phyloP scores from a whole-genome alignment of 1,139 yeast species.

The Kluyveromyces marxianus region DNA sequence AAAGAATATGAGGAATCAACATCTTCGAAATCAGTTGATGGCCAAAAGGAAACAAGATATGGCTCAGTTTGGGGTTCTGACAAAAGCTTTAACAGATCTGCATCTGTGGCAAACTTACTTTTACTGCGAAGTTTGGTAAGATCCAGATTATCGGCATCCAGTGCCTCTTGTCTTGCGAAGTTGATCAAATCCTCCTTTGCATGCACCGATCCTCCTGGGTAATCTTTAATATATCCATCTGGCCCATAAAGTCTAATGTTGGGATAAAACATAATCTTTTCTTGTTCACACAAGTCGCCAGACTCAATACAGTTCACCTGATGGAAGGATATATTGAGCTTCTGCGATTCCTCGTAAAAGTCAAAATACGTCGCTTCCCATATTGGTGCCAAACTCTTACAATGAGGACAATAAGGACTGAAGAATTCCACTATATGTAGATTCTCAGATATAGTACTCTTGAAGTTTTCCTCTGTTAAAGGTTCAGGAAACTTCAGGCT shows the following conservation, averaged over 20 bases:
- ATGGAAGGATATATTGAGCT: conserved; percentile 44
- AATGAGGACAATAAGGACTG: conserved; percentile 68
- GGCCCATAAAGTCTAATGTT: conserved; percentile 56
- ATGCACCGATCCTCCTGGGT: conserved; percentile 40
- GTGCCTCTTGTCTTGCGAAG: conserved; percentile 47
- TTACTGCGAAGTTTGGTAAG: conserved; percentile 17
- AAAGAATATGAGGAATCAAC: conserved; percentile 33
- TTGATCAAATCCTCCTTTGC: conserved; percentile 42
- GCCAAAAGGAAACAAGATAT: conserved; percentile 56
- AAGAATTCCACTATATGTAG: conserved; percentile 57
- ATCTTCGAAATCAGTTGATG: conserved; percentile 40
- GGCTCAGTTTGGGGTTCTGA: conserved; percentile 46
- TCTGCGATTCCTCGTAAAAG: conserved; percentile 36
- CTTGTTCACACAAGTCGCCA: conserved; percentile 64
- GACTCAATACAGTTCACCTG: conserved; percentile 68
- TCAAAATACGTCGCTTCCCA: conserved; percentile 52
- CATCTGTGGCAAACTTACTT: conserved; percentile 30
- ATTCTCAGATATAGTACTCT: conserved; percentile 37
- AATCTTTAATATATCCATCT: conserved; percentile 35
- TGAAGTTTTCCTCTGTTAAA: conserved; percentile 34
- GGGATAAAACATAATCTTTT: conserved; percentile 52
- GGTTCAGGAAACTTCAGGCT: conserved; percentile 26
- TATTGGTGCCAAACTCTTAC: conserved; percentile 54
- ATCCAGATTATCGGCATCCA: conserved; percentile 38
- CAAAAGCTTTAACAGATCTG: conserved; percentile 35